Conservation (phyloP, 2,329 filamentous ascomycete genomes). For the Clarireedia homoeocarpa region DNA sequence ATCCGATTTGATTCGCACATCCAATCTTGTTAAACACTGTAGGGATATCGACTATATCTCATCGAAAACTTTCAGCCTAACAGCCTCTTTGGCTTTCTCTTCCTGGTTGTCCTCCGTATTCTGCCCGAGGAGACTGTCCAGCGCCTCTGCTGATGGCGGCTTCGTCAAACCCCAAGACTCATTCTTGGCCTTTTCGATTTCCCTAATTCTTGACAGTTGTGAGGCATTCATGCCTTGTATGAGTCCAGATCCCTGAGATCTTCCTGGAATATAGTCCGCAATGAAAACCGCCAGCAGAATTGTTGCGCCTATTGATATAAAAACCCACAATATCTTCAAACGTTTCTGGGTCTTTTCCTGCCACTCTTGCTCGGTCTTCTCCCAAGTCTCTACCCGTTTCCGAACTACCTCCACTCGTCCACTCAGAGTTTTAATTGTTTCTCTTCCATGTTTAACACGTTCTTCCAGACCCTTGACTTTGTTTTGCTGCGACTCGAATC, state of each 20-base stretch:
- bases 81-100: conserved; percentile 20
- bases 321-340: conserved; percentile 55
- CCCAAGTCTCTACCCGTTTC: conserved; percentile 58
- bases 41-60: conserved; percentile 22
- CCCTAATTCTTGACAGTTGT: conserved; percentile 13
- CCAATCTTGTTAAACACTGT: not conserved
- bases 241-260: conserved; percentile 3
- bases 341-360: conserved; percentile 59
- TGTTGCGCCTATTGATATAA: conserved; percentile 39
- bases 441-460: conserved; percentile 52
- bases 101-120: conserved; percentile 8
- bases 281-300: conserved; percentile 39
- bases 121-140: conserved; percentile 8
- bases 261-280: conserved; percentile 24
- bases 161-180: conserved; percentile 14
- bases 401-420: conserved; percentile 57
- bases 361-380: conserved; percentile 58
- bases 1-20: not conserved
- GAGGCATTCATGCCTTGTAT: conserved; percentile 15
- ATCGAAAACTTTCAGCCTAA: conserved; percentile 27
- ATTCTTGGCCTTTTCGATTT: conserved; percentile 17
- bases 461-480: conserved; percentile 54
- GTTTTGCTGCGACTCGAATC: conserved; percentile 57
- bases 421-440: conserved; percentile 51
- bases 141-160: conserved; percentile 9